Evolutionary conservation across 2,329 filamentous ascomycete species (phyloP).

Genomic region (Pseudomassariella vexata): DNA sequence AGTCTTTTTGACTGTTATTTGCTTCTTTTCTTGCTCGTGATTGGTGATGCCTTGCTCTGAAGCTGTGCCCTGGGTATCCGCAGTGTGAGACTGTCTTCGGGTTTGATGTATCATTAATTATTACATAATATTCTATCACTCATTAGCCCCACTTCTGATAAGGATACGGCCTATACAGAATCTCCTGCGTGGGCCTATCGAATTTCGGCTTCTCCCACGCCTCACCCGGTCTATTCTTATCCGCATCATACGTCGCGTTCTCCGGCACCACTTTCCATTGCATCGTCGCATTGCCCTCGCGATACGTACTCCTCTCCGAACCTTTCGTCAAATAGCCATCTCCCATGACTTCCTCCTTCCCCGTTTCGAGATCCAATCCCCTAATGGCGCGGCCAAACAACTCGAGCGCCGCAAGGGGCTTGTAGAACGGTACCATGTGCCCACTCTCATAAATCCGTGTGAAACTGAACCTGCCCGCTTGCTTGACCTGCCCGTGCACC

Average conservation of each 20-base stretch:
- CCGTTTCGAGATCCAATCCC: slow-evolving; percentile 45
- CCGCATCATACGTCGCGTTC: slow-evolving; percentile 26
- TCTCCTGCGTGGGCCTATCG: no score
- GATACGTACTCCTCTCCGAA: slow-evolving; percentile 33
- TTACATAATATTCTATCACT: no score
- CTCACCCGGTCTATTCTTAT: slow-evolving; percentile 21
- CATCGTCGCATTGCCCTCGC: slow-evolving; percentile 32
- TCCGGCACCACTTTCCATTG: slow-evolving; percentile 24
- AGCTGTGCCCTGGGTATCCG: no score
- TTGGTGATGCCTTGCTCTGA: no score
- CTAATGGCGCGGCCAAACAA: slow-evolving; percentile 42
- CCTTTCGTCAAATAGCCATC: slow-evolving; percentile 31
- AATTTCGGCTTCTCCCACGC: slow-evolving; percentile 17
- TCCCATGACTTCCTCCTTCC: slow-evolving; percentile 16
- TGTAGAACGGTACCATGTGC: slow-evolving; percentile 46
- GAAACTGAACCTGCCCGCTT: slow-evolving; percentile 44
- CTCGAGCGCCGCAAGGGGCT: slow-evolving; percentile 40
- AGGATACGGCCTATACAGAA: no score
- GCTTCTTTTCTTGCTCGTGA: no score
- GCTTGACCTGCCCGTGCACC: slow-evolving; percentile 47
- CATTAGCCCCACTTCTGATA: no score
- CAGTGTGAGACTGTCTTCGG: no score
- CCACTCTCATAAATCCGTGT: slow-evolving; percentile 37
- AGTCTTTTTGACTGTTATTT: no score
- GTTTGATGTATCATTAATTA: no score